These are phyloP conservation scores for Acacia confusa DNA, from an alignment of 306 rosid species.

Conservation along the genomic window DNA sequence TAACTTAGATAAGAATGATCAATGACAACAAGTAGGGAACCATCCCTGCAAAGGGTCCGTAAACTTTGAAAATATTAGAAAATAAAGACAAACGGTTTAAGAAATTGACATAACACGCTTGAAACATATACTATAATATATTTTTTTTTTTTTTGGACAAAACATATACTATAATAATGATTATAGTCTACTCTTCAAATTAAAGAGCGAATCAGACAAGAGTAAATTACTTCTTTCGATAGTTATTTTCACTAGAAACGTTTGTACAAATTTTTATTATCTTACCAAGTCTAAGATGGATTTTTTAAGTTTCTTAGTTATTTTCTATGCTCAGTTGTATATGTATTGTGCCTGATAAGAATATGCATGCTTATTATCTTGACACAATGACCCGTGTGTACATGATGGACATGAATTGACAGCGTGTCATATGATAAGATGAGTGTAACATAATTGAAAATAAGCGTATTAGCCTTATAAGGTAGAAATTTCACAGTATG, in stretches of 20 bases:
- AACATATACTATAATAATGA: neutral
- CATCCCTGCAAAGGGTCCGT: neutral
- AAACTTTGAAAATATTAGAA: neutral
- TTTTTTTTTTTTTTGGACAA: too few relatives aligned
- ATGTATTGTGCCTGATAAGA: neutral
- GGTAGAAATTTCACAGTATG: neutral
- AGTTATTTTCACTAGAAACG: neutral
- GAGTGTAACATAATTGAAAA: neutral
- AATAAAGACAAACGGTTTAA: neutral
- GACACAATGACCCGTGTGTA: neutral
- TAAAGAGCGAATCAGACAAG: neutral
- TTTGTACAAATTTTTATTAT: neutral
- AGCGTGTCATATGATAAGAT: neutral
- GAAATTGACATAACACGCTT: neutral
- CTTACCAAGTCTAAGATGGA: neutral
- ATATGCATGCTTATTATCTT: neutral
- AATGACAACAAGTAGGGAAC: neutral
- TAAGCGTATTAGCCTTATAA: neutral
- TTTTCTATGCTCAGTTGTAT: neutral
- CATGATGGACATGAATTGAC: neutral
- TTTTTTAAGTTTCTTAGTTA: neutral
- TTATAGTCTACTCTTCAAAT: neutral
- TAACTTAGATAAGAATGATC: neutral
- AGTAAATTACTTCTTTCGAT: neutral
- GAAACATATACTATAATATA: neutral